Conservation (phyloP, 345 rosid genomes). For the Fremontodendron californicum region DNA sequence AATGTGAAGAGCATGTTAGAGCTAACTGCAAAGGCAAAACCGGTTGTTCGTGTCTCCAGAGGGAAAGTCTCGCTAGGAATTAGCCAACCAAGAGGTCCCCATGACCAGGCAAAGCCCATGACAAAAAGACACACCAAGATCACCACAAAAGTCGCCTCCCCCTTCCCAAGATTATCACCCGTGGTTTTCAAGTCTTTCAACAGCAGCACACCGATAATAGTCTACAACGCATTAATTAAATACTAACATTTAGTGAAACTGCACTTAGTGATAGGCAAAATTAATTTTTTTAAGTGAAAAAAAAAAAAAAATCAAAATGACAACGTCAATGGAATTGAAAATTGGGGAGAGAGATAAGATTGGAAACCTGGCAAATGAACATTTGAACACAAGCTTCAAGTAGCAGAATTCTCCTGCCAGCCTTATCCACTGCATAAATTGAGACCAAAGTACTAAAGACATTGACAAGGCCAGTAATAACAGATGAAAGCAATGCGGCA, state of each 20-base stretch:
- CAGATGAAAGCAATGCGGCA: constrained; percentile 57
- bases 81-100: no score
- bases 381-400: constrained; percentile 48
- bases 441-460: constrained; percentile 57
- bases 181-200: constrained; percentile 16
- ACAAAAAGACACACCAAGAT: constrained; percentile 37
- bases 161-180: no score
- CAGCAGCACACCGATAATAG: constrained; percentile 24
- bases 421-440: constrained; percentile 48
- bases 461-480: constrained; percentile 52
- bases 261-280: background rate
- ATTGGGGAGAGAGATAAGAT: background rate
- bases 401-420: constrained; percentile 62
- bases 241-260: background rate
- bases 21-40: constrained; percentile 37
- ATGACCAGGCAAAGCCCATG: constrained; percentile 54
- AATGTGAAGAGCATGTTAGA: no score
- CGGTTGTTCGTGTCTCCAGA: constrained; percentile 39
- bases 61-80: no score
- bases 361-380: constrained; percentile 33
- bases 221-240: constrained; percentile 13
- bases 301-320: no score
- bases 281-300: background rate
- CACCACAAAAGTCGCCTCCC: constrained; percentile 31
- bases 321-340: background rate